Percentiles rank a stretch among this genome's conserved stretches.
Evolutionary conservation across 768 basidiomycete species (phyloP).

Genomic region (Ramaria rubella): DNA sequence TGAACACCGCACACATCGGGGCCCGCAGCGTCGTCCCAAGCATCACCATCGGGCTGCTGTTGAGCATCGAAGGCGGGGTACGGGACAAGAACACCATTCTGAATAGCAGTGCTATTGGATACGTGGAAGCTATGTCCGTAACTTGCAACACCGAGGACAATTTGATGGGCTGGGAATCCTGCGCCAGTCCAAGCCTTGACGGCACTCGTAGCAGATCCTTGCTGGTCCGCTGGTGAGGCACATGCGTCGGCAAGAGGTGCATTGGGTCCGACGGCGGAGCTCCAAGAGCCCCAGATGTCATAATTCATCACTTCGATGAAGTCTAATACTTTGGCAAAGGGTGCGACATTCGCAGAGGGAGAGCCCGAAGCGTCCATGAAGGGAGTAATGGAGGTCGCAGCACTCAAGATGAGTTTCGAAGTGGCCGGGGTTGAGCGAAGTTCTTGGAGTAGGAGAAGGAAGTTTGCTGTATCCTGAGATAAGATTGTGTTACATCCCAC

Average conservation of each 20-base stretch:
- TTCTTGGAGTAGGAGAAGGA: slow-evolving; percentile 67
- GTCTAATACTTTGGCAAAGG: slow-evolving; percentile 63
- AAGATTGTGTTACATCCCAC: slow-evolving; percentile 63
- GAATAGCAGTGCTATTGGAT: slow-evolving; percentile 31
- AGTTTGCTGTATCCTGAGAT: slow-evolving; percentile 66
- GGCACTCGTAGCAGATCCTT: slow-evolving; percentile 71
- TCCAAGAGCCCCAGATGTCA: slow-evolving; percentile 46
- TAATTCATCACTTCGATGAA: slow-evolving; percentile 57
- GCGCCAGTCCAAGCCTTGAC: slow-evolving; percentile 70
- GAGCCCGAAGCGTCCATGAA: slow-evolving; percentile 53
- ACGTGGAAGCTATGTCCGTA: slow-evolving; percentile 74
- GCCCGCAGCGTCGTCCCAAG: slow-evolving; percentile 46
- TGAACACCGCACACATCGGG: slow-evolving; percentile 54
- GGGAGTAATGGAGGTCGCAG: slow-evolving; percentile 60
- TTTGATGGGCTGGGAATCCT: slow-evolving; percentile 66
- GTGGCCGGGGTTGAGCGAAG: slow-evolving; percentile 52
- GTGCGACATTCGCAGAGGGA: slow-evolving; percentile 56
- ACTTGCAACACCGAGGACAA: slow-evolving; percentile 78
- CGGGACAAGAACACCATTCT: slow-evolving; percentile 29
- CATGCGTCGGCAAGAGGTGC: slow-evolving; percentile 80
- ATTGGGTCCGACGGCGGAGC: slow-evolving; percentile 62
- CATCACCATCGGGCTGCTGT: slow-evolving; percentile 45
- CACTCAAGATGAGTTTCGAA: slow-evolving; percentile 59
- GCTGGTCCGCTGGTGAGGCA: slow-evolving; percentile 45
- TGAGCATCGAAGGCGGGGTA: slow-evolving; percentile 47